Evolutionary conservation across 352 stramenopile species (phyloP).

Genomic region (Globisporangium lucens): DNA sequence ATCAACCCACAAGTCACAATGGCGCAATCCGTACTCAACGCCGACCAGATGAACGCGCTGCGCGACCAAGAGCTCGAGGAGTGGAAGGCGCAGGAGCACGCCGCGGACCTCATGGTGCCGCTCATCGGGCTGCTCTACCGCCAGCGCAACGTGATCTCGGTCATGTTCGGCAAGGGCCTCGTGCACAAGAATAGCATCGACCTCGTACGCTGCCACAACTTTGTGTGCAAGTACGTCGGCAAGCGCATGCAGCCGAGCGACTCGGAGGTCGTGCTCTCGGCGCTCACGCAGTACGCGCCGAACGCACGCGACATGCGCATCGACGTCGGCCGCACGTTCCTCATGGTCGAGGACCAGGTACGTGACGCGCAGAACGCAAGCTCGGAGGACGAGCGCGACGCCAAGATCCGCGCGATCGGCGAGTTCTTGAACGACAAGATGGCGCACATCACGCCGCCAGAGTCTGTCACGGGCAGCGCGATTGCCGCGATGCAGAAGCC

Average conservation of each 20-base stretch:
- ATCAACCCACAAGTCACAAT: slow-evolving; percentile 20
- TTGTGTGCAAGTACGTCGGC: slow-evolving; percentile 83
- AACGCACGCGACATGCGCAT: slow-evolving; percentile 71
- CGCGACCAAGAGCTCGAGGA: slow-evolving; percentile 61
- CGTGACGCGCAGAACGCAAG: slow-evolving; percentile 39
- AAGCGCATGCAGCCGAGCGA: slow-evolving; percentile 71
- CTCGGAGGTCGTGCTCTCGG: slow-evolving; percentile 69
- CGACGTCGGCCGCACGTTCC: slow-evolving; percentile 70
- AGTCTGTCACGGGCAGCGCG: slow-evolving; percentile 6
- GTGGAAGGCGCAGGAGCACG: slow-evolving; percentile 79
- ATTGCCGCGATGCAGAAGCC: slow-evolving; percentile 48
- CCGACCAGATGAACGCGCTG: slow-evolving; percentile 48
- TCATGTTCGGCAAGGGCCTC: slow-evolving; percentile 80
- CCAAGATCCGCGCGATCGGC: slow-evolving; percentile 47
- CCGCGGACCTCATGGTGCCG: slow-evolving; percentile 82
- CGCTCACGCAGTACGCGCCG: slow-evolving; percentile 53
- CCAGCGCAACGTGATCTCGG: slow-evolving; percentile 77
- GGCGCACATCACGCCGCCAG: slow-evolving; percentile 31
- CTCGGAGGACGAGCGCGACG: slow-evolving; percentile 32
- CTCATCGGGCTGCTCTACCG: slow-evolving; percentile 82
- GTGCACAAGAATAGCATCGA: slow-evolving; percentile 87
- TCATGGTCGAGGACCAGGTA: slow-evolving; percentile 62
- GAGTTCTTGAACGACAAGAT: slow-evolving; percentile 59
- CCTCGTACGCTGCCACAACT: slow-evolving; percentile 80
- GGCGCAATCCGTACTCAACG: slow-evolving; percentile 34